Percentiles rank a stretch among this genome's conserved stretches.
Conservation (phyloP, 2,329 filamentous ascomycete genomes). For the Cladobotryum mycophilum region DNA sequence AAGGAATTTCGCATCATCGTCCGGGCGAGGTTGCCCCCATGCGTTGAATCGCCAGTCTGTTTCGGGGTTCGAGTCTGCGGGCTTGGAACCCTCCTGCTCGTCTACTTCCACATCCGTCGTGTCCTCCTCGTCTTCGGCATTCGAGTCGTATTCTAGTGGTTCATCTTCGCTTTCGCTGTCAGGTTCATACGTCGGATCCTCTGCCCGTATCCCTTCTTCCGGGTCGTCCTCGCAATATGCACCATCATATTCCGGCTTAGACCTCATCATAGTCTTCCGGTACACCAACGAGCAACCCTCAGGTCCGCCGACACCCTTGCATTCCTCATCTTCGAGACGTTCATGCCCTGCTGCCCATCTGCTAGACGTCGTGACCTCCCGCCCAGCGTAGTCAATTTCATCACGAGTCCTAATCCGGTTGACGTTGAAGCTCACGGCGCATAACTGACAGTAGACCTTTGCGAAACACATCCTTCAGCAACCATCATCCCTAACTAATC, state of each 20-base stretch:
- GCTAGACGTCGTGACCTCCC: slow-evolving; percentile 1
- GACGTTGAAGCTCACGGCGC: slow-evolving; percentile 25
- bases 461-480: background rate
- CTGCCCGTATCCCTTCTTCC: background rate
- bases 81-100: background rate
- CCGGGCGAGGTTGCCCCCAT: background rate
- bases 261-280: background rate
- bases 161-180: slow-evolving; percentile 2
- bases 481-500: background rate
- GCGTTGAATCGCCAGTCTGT: background rate
- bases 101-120: background rate
- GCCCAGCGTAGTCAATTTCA: slow-evolving; percentile 17
- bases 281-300: slow-evolving; percentile 11
- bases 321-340: background rate
- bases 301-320: slow-evolving; percentile 1
- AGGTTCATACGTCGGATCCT: slow-evolving; percentile 2
- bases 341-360: background rate
- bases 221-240: background rate
- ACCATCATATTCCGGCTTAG: background rate
- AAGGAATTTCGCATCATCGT: slow-evolving; percentile 1
- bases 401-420: slow-evolving; percentile 16
- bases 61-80: background rate
- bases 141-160: slow-evolving; percentile 4
- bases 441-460: slow-evolving; percentile 21
- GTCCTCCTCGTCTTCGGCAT: background rate